These are phyloP conservation scores for Thraustotheca clavata DNA, from an alignment of 352 stramenopile species.

Conservation along the genomic window DNA sequence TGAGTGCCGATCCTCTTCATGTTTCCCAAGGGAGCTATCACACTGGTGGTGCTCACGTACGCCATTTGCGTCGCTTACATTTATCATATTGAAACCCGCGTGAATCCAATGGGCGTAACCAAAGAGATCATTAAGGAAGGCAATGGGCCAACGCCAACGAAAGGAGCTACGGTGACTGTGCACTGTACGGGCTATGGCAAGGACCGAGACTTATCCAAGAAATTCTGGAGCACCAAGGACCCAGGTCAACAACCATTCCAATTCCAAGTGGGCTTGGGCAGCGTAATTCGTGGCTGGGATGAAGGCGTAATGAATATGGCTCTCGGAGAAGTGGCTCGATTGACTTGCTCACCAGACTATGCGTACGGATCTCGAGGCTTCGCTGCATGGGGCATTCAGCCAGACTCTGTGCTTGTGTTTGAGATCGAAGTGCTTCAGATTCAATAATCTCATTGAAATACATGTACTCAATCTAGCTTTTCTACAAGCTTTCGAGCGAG, in stretches of 20 bases:
- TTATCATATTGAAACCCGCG: background rate
- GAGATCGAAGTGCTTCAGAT: constrained; percentile 89
- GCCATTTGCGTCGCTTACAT: background rate
- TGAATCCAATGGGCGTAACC: constrained; percentile 42
- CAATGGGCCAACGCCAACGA: constrained; percentile 42
- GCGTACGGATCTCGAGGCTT: constrained; percentile 91
- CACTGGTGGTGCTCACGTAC: background rate
- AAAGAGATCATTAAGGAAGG: constrained; percentile 54
- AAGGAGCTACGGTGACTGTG: constrained; percentile 60
- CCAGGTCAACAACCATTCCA: constrained; percentile 89
- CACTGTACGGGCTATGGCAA: constrained; percentile 81
- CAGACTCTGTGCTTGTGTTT: constrained; percentile 87
- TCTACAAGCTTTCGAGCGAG: constrained; percentile 1
- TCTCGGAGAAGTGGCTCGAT: constrained; percentile 83
- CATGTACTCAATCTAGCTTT: background rate
- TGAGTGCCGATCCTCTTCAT: no score
- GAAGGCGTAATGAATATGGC: constrained; percentile 83
- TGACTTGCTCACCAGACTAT: constrained; percentile 93
- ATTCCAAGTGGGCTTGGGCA: constrained; percentile 87
- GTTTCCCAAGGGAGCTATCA: background rate
- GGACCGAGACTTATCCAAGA: constrained; percentile 51
- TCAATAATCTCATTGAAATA: constrained; percentile 26
- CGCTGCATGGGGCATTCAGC: constrained; percentile 91
- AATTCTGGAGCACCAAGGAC: constrained; percentile 97
- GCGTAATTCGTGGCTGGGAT: constrained; percentile 96